Evolutionary conservation across 441 rosid genomes (phyloP).

Genomic region (Viola pubescens): DNA sequence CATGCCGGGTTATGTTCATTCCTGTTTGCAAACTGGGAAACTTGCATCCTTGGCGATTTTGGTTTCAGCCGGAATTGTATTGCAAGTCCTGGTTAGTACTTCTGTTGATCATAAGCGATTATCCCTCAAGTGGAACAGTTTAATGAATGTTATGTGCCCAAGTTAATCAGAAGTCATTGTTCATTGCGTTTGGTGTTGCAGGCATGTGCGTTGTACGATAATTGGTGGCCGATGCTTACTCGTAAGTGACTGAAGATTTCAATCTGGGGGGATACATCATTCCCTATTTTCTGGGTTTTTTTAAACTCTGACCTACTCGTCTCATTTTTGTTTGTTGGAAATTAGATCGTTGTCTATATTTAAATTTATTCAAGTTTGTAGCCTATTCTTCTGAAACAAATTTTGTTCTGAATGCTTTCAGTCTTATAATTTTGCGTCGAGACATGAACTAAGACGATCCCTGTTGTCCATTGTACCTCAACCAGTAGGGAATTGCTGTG

Average conservation of each 20-base stretch:
- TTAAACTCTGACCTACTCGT: no score
- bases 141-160: constrained; percentile 1
- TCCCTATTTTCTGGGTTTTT: no score
- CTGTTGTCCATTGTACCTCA: no score
- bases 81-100: constrained; percentile 74
- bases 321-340: no score
- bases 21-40: constrained; percentile 79
- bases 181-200: constrained; percentile 23
- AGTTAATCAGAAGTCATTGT: constrained; percentile 3
- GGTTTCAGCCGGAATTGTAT: constrained; percentile 79
- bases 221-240: constrained; percentile 99
- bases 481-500: no score
- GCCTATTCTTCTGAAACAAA: no score
- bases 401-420: no score
- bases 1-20: constrained; percentile 60
- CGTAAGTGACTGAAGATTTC: constrained; percentile 34
- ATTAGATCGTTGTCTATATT: no score
- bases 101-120: neutral
- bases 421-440: no score
- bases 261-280: neutral
- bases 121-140: neutral
- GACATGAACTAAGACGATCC: no score
- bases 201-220: constrained; percentile 92
- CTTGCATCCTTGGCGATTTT: constrained; percentile 75
- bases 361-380: no score